Conservation (phyloP, 2,329 filamentous ascomycete genomes). For the Sporothrix phasma region DNA sequence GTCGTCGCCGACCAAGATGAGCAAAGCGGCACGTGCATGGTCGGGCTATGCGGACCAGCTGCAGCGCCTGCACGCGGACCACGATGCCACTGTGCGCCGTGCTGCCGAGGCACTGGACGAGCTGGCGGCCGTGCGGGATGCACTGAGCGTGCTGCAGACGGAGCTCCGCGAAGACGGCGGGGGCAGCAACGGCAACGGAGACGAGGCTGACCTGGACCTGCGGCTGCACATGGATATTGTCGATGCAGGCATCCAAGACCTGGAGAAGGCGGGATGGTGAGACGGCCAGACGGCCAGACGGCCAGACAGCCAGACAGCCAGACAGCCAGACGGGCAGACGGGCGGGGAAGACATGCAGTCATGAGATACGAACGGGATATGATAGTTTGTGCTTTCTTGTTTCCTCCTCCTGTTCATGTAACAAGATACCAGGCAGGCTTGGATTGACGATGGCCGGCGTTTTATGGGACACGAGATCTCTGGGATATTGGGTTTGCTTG, state of each 20-base stretch:
- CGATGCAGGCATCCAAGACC: slow-evolving; percentile 12
- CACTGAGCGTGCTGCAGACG: slow-evolving; percentile 2
- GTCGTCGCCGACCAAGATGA: not conserved
- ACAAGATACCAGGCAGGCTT: slow-evolving; percentile 7
- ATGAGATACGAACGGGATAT: no score
- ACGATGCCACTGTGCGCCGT: slow-evolving; percentile 2
- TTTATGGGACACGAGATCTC: not conserved
- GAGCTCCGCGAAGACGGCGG: not conserved
- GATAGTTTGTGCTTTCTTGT: not conserved
- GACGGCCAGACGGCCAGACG: no score
- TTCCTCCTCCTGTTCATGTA: not conserved
- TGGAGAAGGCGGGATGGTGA: not conserved
- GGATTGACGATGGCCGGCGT: not conserved
- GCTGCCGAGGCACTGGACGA: slow-evolving; percentile 9
- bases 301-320: no score
- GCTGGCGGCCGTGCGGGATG: slow-evolving; percentile 7
- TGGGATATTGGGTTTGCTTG: not conserved
- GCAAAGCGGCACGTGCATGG: slow-evolving; percentile 7
- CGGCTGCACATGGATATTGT: slow-evolving; percentile 14
- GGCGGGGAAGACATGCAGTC: no score
- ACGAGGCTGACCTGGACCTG: slow-evolving; percentile 9
- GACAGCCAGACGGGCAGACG: no score
- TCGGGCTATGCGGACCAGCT: slow-evolving; percentile 9
- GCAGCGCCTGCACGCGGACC: not conserved
- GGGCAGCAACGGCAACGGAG: not conserved